A percentile compares a stretch with the other conserved stretches of the same genome.
These are phyloP conservation scores for Geranomyces michiganensis DNA, from an alignment of 192 early-diverging fungal species.

Conservation along the genomic window DNA sequence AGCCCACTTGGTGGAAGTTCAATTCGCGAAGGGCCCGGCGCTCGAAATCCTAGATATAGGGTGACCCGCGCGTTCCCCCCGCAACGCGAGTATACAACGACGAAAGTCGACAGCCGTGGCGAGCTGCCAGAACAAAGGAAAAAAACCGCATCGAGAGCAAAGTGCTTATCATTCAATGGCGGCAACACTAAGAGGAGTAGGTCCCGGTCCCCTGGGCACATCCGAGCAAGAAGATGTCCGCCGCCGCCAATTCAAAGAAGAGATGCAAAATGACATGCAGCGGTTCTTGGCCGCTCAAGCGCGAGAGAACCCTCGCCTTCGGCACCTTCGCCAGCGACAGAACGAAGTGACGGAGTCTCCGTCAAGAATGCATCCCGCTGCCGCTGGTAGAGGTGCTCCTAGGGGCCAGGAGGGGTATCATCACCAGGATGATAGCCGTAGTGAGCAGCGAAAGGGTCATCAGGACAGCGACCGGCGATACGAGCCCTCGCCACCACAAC, in stretches of 20 bases:
- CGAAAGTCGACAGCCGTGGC: no score
- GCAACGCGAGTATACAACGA: no score
- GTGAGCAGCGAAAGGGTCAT: not conserved
- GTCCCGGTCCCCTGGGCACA: constrained; percentile 24
- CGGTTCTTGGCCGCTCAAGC: constrained; percentile 26
- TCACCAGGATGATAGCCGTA: no score
- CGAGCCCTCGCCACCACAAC: no score
- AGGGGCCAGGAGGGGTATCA: not conserved
- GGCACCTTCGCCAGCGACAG: constrained; percentile 8
- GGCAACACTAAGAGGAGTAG: no score
- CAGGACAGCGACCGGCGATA: not conserved
- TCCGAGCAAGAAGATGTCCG: constrained; percentile 35
- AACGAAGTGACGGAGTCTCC: constrained; percentile 10
- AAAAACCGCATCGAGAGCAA: no score
- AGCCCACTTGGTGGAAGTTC: no score
- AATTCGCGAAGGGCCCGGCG: no score
- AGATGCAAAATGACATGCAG: constrained; percentile 30
- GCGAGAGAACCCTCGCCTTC: constrained; percentile 22
- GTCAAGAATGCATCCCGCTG: not conserved
- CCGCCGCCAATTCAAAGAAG: constrained; percentile 9
- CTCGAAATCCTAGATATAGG: no score
- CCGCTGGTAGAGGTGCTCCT: not conserved
- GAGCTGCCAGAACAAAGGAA: no score
- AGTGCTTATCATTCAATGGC: no score
- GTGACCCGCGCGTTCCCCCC: no score